phyloP scores from a whole-genome alignment of 345 rosid species.

The Brassica rapa region DNA sequence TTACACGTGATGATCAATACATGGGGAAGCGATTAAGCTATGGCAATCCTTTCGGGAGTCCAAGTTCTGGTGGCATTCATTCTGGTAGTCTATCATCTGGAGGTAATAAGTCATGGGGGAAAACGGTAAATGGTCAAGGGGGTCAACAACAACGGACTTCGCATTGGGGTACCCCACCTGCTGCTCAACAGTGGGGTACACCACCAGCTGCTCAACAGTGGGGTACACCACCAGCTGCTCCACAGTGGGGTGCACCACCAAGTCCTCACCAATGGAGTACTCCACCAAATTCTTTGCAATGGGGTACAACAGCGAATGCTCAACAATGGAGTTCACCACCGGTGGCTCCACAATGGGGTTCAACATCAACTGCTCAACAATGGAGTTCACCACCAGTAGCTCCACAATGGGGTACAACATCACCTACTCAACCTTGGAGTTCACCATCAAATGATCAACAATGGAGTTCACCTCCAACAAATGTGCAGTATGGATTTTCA shows the following conservation, averaged over 20 bases:
- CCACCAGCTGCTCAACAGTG: not conserved
- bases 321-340: not conserved
- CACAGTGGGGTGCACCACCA: not conserved
- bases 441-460: too few species aligned
- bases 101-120: not conserved
- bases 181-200: not conserved
- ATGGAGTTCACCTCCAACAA: too few species aligned
- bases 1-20: not conserved
- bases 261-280: not conserved
- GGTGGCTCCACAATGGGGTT: too few species aligned
- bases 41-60: not conserved
- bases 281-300: too few species aligned
- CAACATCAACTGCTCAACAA: not conserved
- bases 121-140: not conserved
- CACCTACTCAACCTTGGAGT: too few species aligned
- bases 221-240: not conserved
- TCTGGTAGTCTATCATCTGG: not conserved
- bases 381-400: not conserved
- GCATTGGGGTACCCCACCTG: not conserved
- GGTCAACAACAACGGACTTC: not conserved
- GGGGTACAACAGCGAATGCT: not conserved
- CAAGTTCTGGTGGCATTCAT: not conserved
- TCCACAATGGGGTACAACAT: too few species aligned
- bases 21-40: not conserved
- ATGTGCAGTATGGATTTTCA: too few species aligned